Conservation (phyloP, 805 yeast genomes). For the Candida jianshihensis region DNA sequence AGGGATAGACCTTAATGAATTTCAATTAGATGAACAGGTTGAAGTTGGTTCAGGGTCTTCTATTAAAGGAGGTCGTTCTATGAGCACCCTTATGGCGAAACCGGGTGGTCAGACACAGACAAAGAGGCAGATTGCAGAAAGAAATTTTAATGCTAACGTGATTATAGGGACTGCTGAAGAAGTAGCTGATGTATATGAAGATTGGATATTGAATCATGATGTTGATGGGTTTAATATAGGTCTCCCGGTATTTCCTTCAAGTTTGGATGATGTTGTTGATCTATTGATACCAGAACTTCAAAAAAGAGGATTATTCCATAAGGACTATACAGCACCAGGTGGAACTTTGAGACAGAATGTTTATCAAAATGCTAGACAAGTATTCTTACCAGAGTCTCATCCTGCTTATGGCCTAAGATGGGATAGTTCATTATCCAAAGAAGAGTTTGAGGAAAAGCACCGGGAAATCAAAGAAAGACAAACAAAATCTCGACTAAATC, state of each 20-base stretch:
- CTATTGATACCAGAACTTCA: conserved; percentile 27
- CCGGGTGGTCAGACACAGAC: conserved; percentile 19
- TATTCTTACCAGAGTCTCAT: conserved; percentile 17
- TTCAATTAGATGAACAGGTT: conserved; percentile 22
- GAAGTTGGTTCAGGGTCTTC: conserved; percentile 24
- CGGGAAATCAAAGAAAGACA: neutral
- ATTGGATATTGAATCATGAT: conserved; percentile 32
- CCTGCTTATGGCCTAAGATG: conserved; percentile 14
- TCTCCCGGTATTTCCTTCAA: conserved; percentile 29
- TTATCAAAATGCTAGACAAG: conserved; percentile 20
- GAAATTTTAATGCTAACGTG: conserved; percentile 30
- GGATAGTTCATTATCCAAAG: conserved; percentile 3
- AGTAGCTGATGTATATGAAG: conserved; percentile 31
- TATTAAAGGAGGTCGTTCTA: conserved; percentile 27
- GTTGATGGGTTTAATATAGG: conserved; percentile 37
- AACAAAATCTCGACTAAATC: too few relatives aligned
- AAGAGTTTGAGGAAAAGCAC: conserved; percentile 2
- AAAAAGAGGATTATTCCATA: conserved; percentile 27
- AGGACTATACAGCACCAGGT: conserved; percentile 26
- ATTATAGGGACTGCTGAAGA: conserved; percentile 26
- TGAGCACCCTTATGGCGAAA: conserved; percentile 26
- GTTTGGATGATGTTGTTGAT: conserved; percentile 31
- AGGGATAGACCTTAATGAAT: conserved; percentile 1
- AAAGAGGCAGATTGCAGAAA: conserved; percentile 21
- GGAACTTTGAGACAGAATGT: conserved; percentile 29